Percentiles rank a stretch among this genome's conserved stretches.
Conservation (phyloP, 768 basidiomycete genomes). For the Obba rivulosa region DNA sequence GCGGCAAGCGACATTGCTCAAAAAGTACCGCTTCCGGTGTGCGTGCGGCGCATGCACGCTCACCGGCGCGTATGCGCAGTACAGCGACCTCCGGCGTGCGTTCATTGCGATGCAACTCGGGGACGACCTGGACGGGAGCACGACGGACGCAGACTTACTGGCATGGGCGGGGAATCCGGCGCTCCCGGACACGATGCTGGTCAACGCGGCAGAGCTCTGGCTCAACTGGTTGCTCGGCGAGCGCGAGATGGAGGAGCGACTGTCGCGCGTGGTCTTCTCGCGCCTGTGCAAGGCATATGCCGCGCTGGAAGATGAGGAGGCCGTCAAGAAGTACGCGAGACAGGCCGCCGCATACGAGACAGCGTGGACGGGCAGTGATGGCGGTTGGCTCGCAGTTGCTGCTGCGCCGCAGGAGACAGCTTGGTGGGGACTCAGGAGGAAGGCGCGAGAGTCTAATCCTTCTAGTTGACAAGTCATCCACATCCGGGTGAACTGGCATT, state of each 20-base stretch:
- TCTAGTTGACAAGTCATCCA: too few relatives aligned
- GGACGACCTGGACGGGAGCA: not conserved
- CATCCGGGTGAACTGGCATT: too few relatives aligned
- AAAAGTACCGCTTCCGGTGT: conserved; percentile 6
- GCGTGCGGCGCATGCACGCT: conserved; percentile 4
- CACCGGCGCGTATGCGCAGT: not conserved
- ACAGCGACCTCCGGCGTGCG: conserved; percentile 5
- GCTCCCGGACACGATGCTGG: too few relatives aligned
- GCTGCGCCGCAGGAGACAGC: conserved; percentile 1
- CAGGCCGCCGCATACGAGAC: not conserved
- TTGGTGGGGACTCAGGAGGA: conserved; percentile 6
- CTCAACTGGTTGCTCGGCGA: too few relatives aligned
- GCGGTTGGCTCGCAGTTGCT: conserved; percentile 6
- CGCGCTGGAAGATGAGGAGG: conserved; percentile 6
- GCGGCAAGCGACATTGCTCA: conserved; percentile 1
- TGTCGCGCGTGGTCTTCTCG: conserved; percentile 3
- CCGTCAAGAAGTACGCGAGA: conserved; percentile 1
- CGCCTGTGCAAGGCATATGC: conserved; percentile 7
- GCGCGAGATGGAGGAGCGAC: too few relatives aligned
- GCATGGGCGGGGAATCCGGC: too few relatives aligned
- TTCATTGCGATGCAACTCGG: conserved; percentile 5
- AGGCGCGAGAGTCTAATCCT: too few relatives aligned
- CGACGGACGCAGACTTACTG: too few relatives aligned
- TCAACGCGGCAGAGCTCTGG: too few relatives aligned
- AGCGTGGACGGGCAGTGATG: conserved; percentile 3